Conservation (phyloP, 2,329 filamentous ascomycete genomes). For the Claviceps sp. region DNA sequence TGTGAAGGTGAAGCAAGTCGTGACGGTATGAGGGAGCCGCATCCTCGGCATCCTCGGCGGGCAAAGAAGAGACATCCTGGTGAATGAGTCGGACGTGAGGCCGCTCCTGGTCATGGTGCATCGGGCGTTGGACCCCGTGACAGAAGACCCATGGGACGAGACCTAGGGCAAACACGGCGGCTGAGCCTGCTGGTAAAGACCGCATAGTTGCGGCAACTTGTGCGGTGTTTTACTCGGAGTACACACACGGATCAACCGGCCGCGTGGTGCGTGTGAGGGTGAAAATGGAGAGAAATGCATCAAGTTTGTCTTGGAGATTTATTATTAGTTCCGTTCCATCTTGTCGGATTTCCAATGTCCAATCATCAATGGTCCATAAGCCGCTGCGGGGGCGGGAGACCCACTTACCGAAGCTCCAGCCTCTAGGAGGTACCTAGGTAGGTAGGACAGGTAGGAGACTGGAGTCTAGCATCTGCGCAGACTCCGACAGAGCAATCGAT, state of each 20-base stretch:
- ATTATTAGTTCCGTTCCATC: too few species aligned
- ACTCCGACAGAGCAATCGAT: too few species aligned
- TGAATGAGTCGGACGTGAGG: background rate
- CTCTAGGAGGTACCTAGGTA: too few species aligned
- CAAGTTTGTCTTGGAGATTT: too few species aligned
- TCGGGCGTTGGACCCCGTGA: conserved; percentile 4
- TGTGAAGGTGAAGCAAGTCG: conserved; percentile 57
- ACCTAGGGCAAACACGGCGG: conserved; percentile 3
- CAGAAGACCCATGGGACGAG: conserved; percentile 6
- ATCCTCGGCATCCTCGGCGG: conserved; percentile 1
- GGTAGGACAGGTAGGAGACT: too few species aligned
- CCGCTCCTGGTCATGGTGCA: background rate
- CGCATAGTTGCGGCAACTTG: background rate
- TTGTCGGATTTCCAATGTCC: too few species aligned
- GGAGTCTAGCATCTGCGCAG: too few species aligned
- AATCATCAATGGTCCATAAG: too few species aligned
- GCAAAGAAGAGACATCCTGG: background rate
- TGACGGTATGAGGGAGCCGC: conserved; percentile 25
- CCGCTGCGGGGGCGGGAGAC: too few species aligned
- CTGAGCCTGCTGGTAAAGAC: background rate
- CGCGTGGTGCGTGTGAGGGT: too few species aligned
- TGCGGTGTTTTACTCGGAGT: background rate
- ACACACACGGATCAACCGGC: background rate
- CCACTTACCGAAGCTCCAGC: too few species aligned
- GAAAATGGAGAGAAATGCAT: too few species aligned